Base-by-base conservation (phyloP, 2,329 filamentous ascomycete species). In the Ophiostoma himal-ulmi region DNA sequence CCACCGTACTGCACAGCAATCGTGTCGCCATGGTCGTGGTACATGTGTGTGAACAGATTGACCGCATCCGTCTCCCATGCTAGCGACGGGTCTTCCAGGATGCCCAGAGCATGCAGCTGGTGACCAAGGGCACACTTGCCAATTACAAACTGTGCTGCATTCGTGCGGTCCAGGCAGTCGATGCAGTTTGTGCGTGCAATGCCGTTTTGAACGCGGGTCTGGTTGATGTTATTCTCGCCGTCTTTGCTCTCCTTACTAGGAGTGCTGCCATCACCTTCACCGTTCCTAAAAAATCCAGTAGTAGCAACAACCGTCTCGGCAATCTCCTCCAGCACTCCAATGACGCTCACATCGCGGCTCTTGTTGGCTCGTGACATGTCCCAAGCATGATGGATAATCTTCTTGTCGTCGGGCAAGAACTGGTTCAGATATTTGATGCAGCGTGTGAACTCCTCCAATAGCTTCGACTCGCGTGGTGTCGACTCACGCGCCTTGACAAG, bases 321-420 rank as follows among this genome's bases (percentile, higher is more conserved):
- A 74, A 98, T 97, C 69, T 85, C 84, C 78, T 99, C 95, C 3
- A 99, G 85, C 1, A 91, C 96, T 34, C 90, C 90, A 75, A 99
- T 98, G 2, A 99, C 95, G 80, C 99, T 94, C 76, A 96, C 91
- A 71, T 95, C 94, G 48, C 92, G 89, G 75, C 90, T 88, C 80
- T 99, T 99, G 22, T 94, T 93, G 5, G 95, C 94, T 71, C 95
- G 87, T 73, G 94, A 97, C 95, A 99, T 99, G 78, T 99, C 95
- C 88, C 95, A 99, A 3, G 94, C 93, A 75, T 95, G 93, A 78
- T 99, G 94, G 11, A 94, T 88, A 68, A 99, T 96, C 77, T 92
- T 93, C 77, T 94, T 92, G 70, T 89, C 89, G 1, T 84, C 81
- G 0, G 95, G 94, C 1, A 99, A 83, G 71, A 96, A 97, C 77